phyloP scores from a whole-genome alignment of 768 basidiomycete species.

The Lentinula boryana region DNA sequence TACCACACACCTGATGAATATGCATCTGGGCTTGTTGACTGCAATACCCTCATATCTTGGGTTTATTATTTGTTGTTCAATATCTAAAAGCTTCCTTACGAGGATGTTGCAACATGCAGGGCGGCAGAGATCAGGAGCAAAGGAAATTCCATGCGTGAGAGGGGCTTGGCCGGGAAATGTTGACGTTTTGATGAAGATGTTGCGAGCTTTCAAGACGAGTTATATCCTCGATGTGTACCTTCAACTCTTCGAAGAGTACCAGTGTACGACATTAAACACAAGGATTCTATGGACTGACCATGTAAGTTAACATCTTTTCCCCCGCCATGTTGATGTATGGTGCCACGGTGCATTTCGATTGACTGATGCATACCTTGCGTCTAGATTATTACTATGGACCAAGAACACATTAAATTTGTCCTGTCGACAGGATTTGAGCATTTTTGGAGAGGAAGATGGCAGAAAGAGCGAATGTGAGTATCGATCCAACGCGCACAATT shows the following conservation, averaged over 20 bases:
- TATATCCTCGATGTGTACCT: slow-evolving; percentile 62
- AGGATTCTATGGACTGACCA: slow-evolving; percentile 65
- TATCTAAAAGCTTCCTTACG: slow-evolving; percentile 26
- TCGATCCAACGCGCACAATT: neutral
- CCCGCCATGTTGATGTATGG: too few relatives aligned
- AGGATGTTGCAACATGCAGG: slow-evolving; percentile 33
- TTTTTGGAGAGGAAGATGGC: slow-evolving; percentile 61
- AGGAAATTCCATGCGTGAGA: slow-evolving; percentile 47
- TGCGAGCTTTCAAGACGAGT: slow-evolving; percentile 46
- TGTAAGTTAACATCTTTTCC: slow-evolving; percentile 30
- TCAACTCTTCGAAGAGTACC: slow-evolving; percentile 64
- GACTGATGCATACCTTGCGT: neutral
- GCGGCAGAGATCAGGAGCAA: slow-evolving; percentile 43
- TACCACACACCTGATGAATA: slow-evolving; percentile 14
- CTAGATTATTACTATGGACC: slow-evolving; percentile 72
- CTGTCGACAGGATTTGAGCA: slow-evolving; percentile 58
- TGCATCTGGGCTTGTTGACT: slow-evolving; percentile 26
- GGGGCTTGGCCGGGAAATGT: slow-evolving; percentile 79
- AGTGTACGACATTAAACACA: slow-evolving; percentile 64
- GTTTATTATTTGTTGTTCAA: slow-evolving; percentile 36
- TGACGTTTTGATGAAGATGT: slow-evolving; percentile 56
- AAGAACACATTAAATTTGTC: slow-evolving; percentile 60
- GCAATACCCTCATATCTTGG: slow-evolving; percentile 30
- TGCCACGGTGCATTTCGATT: too few relatives aligned
- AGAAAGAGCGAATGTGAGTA: slow-evolving; percentile 62